Evolutionary conservation across 495 filamentous ascomycete genomes (phyloP), one percentile per base, ranked within the genome.

Genomic region (Xylona heveae): DNA sequence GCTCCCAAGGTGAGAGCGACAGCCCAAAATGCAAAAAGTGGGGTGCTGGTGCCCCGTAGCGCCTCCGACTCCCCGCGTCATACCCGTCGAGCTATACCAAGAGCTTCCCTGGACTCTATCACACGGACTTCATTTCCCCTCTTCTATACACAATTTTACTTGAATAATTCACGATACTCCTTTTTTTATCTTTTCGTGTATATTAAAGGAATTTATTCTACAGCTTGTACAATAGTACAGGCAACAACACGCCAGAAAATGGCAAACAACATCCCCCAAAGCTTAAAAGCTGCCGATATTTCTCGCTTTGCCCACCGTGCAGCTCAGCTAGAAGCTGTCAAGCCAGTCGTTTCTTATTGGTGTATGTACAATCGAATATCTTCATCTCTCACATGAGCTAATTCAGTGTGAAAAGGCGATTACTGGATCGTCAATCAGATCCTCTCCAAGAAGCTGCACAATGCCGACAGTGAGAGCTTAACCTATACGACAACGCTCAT

Each of bases 341-440:
- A 83, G 55, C 84, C 88, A 8, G 72, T 84, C 36, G 66, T 94
- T 30, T 63, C 83, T 22, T 95, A 94, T 49, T 95, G 84, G 78
- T 92, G 85, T 93, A 62, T 52, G 76, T 64, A 3, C 22, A 37
- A 12, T 20, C 14, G 33, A 37, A 7, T 5, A 25, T 39, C 39
- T n/a, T n/a, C n/a, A n/a, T n/a, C n/a, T n/a, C n/a, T n/a, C n/a
- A n/a, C n/a, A n/a, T n/a, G n/a, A n/a, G n/a, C n/a, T 27, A 7
- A 6, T 17, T 10, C 31, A 21, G 21, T 26, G 17, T 12, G 28
- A 21, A 30, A 38, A 93, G 84, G 84, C 49, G 76, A 88, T 41
- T 94, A 84, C 48, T 84, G 75, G 67, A 79, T 85, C 21, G 77
- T 90, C 37, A 81, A 94, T 41, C 79, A 91, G 43, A 84, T 94